These are phyloP conservation scores for Sanghuangporus baumii DNA, from an alignment of 1,284 basidiomycete species.

Conservation along the genomic window DNA sequence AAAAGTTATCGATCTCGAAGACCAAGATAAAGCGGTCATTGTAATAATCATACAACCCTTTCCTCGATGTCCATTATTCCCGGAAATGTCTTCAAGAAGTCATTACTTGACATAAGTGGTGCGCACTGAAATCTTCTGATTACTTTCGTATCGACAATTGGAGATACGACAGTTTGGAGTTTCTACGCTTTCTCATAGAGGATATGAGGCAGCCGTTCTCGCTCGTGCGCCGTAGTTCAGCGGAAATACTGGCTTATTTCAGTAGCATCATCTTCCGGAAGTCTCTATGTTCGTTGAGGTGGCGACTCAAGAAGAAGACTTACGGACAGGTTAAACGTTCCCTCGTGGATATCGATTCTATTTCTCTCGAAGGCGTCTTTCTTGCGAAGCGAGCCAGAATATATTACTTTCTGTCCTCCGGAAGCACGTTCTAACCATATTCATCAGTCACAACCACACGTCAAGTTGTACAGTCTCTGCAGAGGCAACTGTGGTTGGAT, in stretches of 20 bases:
- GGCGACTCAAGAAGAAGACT: neutral
- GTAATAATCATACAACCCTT: neutral
- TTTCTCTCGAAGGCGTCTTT: too few species aligned
- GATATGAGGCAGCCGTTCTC: conserved; percentile 20
- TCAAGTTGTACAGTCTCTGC: too few species aligned
- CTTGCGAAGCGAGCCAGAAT: too few species aligned
- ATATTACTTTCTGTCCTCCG: too few species aligned
- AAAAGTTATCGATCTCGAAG: neutral
- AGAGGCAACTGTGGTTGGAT: too few species aligned
- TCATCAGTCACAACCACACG: too few species aligned
- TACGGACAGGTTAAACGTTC: neutral
- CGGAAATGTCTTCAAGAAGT: neutral
- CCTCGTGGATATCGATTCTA: neutral
- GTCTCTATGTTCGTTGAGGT: neutral
- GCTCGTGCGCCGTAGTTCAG: neutral
- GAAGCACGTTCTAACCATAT: too few species aligned
- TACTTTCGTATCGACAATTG: neutral
- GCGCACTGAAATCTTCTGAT: too few species aligned
- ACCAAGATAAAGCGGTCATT: neutral
- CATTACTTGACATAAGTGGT: neutral
- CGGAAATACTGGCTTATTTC: too few species aligned
- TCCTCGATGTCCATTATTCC: neutral
- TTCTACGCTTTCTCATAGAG: conserved; percentile 21
- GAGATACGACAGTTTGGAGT: conserved; percentile 21
- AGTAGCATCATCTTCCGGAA: neutral